A percentile compares a stretch with the other conserved stretches of the same genome.
phyloP scores from a whole-genome alignment of 768 basidiomycete species.

The Boletus sensibilis region DNA sequence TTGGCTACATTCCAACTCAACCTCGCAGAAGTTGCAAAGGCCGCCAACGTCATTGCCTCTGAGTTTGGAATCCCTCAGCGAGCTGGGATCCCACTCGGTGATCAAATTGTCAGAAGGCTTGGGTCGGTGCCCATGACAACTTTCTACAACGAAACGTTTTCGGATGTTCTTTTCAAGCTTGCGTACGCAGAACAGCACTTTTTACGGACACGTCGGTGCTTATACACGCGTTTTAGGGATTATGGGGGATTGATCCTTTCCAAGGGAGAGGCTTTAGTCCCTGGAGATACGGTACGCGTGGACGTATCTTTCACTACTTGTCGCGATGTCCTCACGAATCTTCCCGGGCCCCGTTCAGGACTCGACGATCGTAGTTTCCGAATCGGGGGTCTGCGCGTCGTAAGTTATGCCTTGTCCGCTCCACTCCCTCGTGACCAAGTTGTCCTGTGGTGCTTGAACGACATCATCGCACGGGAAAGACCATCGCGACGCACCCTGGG shows the following conservation, averaged over 20 bases:
- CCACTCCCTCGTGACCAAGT: background rate
- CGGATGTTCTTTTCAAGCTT: constrained; percentile 2
- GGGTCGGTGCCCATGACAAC: background rate
- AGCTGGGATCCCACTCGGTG: background rate
- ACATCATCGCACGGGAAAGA: background rate
- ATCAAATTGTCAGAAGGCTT: background rate
- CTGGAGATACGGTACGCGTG: constrained; percentile 1
- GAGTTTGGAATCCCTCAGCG: background rate
- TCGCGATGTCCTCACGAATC: background rate
- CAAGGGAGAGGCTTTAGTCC: background rate
- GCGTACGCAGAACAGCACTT: background rate
- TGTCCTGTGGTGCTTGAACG: background rate
- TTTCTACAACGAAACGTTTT: background rate
- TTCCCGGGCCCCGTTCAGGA: background rate
- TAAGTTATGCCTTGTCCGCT: background rate
- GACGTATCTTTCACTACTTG: background rate
- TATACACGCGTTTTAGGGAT: background rate
- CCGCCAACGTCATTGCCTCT: background rate
- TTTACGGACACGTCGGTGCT: background rate
- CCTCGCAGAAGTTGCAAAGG: background rate
- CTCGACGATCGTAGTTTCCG: background rate
- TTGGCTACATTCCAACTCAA: background rate
- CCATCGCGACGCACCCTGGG: no score
- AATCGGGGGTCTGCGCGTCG: background rate
- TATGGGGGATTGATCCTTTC: constrained; percentile 1